Evolutionary conservation across 78 protist genomes (phyloP).

Genomic region (Chrysochromulina tobinii): DNA sequence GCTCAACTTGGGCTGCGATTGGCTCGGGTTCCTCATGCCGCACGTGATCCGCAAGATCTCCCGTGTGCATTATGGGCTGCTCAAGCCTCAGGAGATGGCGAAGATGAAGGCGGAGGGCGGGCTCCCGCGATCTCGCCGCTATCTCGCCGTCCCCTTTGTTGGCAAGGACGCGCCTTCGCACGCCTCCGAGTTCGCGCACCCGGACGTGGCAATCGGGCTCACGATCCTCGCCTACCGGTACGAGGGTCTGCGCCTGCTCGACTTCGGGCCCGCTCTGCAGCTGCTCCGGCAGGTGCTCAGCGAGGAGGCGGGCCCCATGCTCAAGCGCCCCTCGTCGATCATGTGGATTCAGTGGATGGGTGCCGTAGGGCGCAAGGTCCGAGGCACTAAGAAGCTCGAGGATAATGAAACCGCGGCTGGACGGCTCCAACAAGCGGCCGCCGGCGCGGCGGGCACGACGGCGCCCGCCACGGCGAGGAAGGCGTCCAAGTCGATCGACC

Average conservation of each 20-base stretch:
- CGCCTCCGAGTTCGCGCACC: conserved; percentile 66
- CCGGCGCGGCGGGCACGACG: too few species aligned
- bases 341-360: neutral
- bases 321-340: neutral
- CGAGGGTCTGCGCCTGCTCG: conserved; percentile 3
- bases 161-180: conserved; percentile 68
- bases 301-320: neutral
- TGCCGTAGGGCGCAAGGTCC: neutral
- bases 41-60: neutral
- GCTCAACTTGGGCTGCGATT: neutral
- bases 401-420: too few species aligned
- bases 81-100: neutral
- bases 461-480: too few species aligned
- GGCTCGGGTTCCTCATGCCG: conserved; percentile 36
- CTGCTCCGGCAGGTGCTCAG: neutral
- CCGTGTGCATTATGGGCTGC: conserved; percentile 7
- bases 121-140: conserved; percentile 32
- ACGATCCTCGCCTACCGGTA: conserved; percentile 24
- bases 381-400: neutral
- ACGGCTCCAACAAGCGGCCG: too few species aligned
- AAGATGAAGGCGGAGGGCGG: neutral
- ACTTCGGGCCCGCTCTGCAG: neutral
- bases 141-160: conserved; percentile 67
- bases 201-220: conserved; percentile 65
- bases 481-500: too few species aligned